Conservation (phyloP, 2,329 filamentous ascomycete genomes). For the Penicillium expansum region DNA sequence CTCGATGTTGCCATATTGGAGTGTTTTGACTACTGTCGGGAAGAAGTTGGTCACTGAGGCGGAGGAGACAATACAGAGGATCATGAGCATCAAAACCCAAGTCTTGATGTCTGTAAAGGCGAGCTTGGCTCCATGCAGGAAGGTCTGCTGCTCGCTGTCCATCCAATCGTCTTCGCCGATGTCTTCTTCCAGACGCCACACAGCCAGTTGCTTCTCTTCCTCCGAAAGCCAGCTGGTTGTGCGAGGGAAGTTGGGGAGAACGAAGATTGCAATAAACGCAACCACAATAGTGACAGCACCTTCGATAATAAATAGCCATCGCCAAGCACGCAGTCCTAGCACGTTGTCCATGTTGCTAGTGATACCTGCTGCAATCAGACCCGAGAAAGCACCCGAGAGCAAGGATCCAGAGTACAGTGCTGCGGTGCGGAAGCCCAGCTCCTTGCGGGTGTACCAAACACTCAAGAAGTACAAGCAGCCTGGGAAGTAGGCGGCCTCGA, state of each 20-base stretch:
- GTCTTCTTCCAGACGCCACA: conserved; percentile 63
- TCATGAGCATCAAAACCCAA: conserved; percentile 56
- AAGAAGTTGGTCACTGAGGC: conserved; percentile 67
- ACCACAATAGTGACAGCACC: conserved; percentile 63
- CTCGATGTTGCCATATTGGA: conserved; percentile 60
- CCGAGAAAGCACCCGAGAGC: conserved; percentile 70
- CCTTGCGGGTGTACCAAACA: conserved; percentile 24
- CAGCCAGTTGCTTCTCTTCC: conserved; percentile 57
- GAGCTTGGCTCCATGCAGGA: conserved; percentile 51
- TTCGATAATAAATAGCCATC: conserved; percentile 70
- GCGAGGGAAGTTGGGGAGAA: conserved; percentile 67
- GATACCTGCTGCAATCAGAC: conserved; percentile 63
- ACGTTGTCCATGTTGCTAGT: conserved; percentile 61
- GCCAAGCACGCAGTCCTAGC: conserved; percentile 57
- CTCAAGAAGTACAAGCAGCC: conserved; percentile 42
- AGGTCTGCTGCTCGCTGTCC: conserved; percentile 53
- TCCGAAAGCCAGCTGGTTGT: conserved; percentile 59
- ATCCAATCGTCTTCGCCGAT: conserved; percentile 64
- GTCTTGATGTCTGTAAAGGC: conserved; percentile 60
- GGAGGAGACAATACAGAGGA: conserved; percentile 58
- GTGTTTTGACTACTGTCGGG: conserved; percentile 66
- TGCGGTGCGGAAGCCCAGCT: conserved; percentile 44
- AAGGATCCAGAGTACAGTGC: conserved; percentile 61
- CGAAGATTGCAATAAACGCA: conserved; percentile 55
- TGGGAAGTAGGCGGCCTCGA: conserved; percentile 36